Percentiles rank a stretch among this genome's conserved stretches.
These are phyloP conservation scores for Fusarium luffae DNA, from an alignment of 2,329 filamentous ascomycete species.

Conservation along the genomic window DNA sequence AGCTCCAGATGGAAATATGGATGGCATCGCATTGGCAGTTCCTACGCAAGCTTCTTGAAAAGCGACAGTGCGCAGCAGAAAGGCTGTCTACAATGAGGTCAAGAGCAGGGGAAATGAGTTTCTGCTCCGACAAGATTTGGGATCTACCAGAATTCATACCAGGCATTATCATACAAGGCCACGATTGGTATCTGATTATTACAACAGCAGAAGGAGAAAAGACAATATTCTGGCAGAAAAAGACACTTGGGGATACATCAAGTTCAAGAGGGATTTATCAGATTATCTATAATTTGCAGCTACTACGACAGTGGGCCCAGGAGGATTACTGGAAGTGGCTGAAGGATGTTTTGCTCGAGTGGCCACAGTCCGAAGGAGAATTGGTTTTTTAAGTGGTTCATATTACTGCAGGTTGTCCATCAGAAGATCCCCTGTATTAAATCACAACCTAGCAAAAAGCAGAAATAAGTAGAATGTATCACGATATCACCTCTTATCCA, in stretches of 20 bases:
- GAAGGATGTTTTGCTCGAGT: background rate
- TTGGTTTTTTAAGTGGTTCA: background rate
- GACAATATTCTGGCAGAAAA: conserved; percentile 19
- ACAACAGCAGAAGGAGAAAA: conserved; percentile 2
- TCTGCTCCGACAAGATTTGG: background rate
- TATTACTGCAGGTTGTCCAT: background rate
- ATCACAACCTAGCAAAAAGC: too few species aligned
- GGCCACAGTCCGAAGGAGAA: background rate
- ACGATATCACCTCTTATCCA: too few species aligned
- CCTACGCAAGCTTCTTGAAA: background rate
- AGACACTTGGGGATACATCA: background rate
- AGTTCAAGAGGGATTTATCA: conserved; percentile 11
- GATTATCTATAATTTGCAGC: conserved; percentile 5
- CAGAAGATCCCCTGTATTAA: background rate
- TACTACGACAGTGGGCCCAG: conserved; percentile 1
- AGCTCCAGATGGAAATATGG: conserved; percentile 18
- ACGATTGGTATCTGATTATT: conserved; percentile 14
- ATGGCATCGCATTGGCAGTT: conserved; percentile 19
- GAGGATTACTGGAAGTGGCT: conserved; percentile 11
- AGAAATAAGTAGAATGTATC: too few species aligned
- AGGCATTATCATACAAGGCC: conserved; percentile 7
- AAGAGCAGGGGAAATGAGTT: background rate
- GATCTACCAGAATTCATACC: conserved; percentile 7
- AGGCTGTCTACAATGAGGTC: background rate
- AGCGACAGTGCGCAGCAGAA: background rate